These are phyloP conservation scores for Paraleonurus japonicus DNA, from an alignment of 257 asterid species.

Conservation along the genomic window DNA sequence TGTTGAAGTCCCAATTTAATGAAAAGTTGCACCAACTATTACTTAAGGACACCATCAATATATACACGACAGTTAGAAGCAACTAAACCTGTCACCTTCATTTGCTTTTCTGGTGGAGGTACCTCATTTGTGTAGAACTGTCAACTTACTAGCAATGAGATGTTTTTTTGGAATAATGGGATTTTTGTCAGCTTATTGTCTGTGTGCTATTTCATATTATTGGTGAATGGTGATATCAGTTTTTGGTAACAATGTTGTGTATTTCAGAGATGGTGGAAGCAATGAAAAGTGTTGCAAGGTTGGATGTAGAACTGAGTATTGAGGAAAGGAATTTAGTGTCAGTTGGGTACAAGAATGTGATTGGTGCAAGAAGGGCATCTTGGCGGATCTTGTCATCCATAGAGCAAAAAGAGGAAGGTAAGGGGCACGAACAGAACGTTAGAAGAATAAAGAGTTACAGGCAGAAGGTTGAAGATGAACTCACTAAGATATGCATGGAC, in stretches of 20 bases:
- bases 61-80: not conserved
- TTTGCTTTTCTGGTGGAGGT: not conserved
- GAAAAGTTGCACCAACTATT: not conserved
- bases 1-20: not conserved
- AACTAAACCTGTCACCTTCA: not conserved
- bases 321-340: slow-evolving; percentile 81
- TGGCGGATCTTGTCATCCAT: slow-evolving; percentile 78
- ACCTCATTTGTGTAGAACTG: not conserved
- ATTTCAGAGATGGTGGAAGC: slow-evolving; percentile 76
- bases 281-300: slow-evolving; percentile 65
- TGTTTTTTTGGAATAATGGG: not conserved
- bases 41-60: not conserved
- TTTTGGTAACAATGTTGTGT: not conserved
- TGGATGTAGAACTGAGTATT: slow-evolving; percentile 69
- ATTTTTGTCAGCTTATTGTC: not conserved
- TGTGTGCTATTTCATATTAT: not conserved
- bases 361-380: slow-evolving; percentile 79
- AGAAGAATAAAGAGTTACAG: slow-evolving; percentile 62
- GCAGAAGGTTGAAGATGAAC: slow-evolving; percentile 73
- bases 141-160: not conserved
- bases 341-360: slow-evolving; percentile 75
- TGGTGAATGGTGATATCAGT: not conserved
- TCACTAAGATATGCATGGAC: slow-evolving; percentile 69
- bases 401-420: slow-evolving; percentile 67
- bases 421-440: slow-evolving; percentile 73